Conservation (phyloP, 1,139 yeast genomes). For the Candida dubliniensis region DNA sequence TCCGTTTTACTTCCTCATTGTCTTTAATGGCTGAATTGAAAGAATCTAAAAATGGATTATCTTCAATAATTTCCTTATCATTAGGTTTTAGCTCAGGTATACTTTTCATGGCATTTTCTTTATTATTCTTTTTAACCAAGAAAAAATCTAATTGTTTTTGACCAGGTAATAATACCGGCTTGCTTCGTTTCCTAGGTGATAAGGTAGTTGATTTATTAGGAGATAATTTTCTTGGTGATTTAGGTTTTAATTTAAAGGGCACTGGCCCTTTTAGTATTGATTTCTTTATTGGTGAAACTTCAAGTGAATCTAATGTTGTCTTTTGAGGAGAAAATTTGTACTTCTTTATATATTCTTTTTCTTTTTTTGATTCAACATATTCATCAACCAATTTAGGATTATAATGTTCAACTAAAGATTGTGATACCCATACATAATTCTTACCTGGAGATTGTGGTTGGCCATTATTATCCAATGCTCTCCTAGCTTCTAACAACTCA, state of each 20-base stretch:
- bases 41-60: not conserved
- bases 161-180: constrained; percentile 1
- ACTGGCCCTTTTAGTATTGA: constrained; percentile 1
- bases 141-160: constrained; percentile 8
- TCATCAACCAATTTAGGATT: constrained; percentile 12
- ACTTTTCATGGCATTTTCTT: not conserved
- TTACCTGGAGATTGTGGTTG: constrained; percentile 2
- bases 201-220: constrained; percentile 1
- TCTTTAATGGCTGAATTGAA: not conserved
- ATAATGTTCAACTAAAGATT: constrained; percentile 12
- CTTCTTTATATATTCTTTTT: constrained; percentile 6
- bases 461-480: constrained; percentile 2
- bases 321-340: constrained; percentile 10
- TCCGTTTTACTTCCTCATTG: not conserved
- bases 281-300: constrained; percentile 8
- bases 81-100: not conserved
- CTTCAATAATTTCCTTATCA: not conserved
- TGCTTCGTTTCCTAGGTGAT: constrained; percentile 2
- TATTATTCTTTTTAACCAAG: constrained; percentile 1
- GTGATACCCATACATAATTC: constrained; percentile 19
- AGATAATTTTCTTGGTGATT: constrained; percentile 2
- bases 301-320: constrained; percentile 12
- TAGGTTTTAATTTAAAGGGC: constrained; percentile 1
- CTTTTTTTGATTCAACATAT: constrained; percentile 10
- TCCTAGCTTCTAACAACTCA: constrained; percentile 7